Evolutionary conservation across 345 rosid genomes (phyloP).

Genomic region (Brassica cretica): DNA sequence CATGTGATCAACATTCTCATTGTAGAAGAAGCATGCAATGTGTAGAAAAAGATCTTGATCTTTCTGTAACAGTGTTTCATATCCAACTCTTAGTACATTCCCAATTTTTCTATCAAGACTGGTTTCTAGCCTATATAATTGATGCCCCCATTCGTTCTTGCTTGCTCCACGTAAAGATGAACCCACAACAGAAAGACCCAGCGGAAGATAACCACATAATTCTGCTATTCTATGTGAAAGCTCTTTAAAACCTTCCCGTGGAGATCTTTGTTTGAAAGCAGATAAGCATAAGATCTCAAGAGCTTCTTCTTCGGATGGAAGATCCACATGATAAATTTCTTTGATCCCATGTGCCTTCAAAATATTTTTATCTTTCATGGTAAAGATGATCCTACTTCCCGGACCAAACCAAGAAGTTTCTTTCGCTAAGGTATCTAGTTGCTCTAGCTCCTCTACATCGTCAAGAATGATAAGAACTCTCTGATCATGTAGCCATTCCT

Average conservation of each 20-base stretch:
- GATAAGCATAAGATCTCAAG: background rate
- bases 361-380: background rate
- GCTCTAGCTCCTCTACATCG: background rate
- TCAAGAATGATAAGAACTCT: background rate
- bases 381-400: background rate
- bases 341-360: background rate
- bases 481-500: background rate
- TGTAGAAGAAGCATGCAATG: slow-evolving; percentile 1
- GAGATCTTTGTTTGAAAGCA: background rate
- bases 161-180: background rate
- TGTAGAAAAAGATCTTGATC: background rate
- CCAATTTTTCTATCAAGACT: background rate
- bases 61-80: background rate
- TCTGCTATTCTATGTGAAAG: background rate
- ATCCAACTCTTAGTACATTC: background rate
- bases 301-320: background rate
- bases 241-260: background rate
- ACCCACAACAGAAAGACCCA: background rate
- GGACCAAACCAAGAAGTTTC: background rate
- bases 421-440: background rate
- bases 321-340: background rate
- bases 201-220: background rate
- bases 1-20: background rate
- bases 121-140: background rate
- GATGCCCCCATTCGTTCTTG: background rate